A percentile compares a stretch with the other conserved stretches of the same genome.
Evolutionary conservation across 257 asterid genomes (phyloP).

Genomic region (Solanum lycopersicoides): DNA sequence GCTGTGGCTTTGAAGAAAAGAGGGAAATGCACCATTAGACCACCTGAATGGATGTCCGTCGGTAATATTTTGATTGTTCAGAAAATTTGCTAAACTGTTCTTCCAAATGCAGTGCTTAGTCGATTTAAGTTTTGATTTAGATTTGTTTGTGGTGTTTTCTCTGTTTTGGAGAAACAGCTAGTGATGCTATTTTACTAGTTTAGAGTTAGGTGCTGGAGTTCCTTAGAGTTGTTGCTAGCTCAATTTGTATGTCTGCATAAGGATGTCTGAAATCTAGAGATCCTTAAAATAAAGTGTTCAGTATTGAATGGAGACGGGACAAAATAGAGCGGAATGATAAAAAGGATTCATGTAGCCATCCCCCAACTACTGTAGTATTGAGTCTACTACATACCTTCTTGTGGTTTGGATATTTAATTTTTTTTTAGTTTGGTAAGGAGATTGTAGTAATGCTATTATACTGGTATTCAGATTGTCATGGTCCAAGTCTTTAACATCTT

Average conservation of each 20-base stretch:
- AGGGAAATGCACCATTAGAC: slow-evolving; percentile 83
- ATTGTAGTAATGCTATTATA: background rate
- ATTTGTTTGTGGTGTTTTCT: background rate
- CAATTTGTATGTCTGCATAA: background rate
- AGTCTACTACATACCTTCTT: background rate
- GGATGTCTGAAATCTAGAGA: background rate
- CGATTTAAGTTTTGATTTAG: background rate
- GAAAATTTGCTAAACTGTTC: background rate
- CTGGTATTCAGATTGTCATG: background rate
- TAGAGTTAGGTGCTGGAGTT: background rate
- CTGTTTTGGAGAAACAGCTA: background rate
- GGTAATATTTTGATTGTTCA: slow-evolving; percentile 31
- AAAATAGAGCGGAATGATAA: background rate
- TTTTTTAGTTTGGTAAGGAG: background rate
- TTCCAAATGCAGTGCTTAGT: background rate
- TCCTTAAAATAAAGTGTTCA: background rate
- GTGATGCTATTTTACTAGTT: background rate
- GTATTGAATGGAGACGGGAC: background rate
- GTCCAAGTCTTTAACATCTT: background rate
- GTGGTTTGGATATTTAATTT: background rate
- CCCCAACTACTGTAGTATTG: background rate
- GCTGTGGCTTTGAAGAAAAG: slow-evolving; percentile 92
- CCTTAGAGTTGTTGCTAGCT: background rate
- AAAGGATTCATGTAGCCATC: background rate
- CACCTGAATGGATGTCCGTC: slow-evolving; percentile 85